Evolutionary conservation across 1,284 basidiomycete genomes (phyloP), one percentile per base, ranked within the genome.

Genomic region (Fomitopsis palustris): DNA sequence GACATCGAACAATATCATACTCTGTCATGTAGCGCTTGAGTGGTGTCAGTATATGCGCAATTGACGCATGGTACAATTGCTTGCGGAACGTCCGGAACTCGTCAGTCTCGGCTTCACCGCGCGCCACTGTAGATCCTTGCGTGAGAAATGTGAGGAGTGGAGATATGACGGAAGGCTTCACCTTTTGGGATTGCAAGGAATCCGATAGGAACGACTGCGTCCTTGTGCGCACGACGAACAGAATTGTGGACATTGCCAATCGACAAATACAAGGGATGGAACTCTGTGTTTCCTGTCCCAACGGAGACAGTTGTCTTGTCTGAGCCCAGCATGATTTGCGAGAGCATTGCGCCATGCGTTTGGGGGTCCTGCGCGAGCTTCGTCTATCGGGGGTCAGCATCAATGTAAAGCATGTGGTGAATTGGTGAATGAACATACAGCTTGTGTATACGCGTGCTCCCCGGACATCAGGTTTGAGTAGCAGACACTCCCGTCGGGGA

Each of bases 141-240:
- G n/a, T n/a, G n/a, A n/a, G n/a, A n/a, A 9, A 12, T 37, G 6
- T 9, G 16, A 37, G 0, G 2, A 12, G 4, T 7, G 35, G 4
- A 37, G 16, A 6, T 37, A 17, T 43, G n/a, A n/a, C n/a, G n/a
- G n/a, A 23, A 6, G 21, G 27, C 56, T 62, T 0, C 55, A 71
- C 70, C 60, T 52, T 71, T 71, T 1, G 67, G 68, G 33, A 70
- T 68, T 0, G 67, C 60, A 0, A 71, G 54, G 38, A 70, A 70
- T 1, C 35, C 64, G 16, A 70, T 37, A 1, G 65, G 42, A 2
- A 47, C 37, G 12, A 70, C 51, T 0, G 63, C 64, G 43, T 69
- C 59, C 2, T 61, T 55, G 38, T 69, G 69, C 0, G 65, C 67
- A 7, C 64, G 62, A 9, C 67, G 62, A 0, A 62, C 59, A 19